Evolutionary conservation across 2,329 filamentous ascomycete genomes (phyloP), one percentile per base, ranked within the genome.

Genomic region (Sclerotinia nivalis): DNA sequence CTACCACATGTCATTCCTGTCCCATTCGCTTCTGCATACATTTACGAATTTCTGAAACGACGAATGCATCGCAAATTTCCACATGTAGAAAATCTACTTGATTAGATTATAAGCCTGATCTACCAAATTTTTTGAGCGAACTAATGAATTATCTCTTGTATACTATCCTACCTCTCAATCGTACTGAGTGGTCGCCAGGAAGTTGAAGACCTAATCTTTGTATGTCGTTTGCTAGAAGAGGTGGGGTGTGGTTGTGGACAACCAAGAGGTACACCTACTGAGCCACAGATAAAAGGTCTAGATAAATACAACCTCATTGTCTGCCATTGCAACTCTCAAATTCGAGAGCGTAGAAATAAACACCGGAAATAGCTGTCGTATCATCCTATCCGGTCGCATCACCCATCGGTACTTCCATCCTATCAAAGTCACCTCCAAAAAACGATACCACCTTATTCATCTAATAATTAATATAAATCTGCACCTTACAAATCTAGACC

Each of bases 281-380:
- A 49, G 59, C 59, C 43, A 62, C 18, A 49, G 59, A 49, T 49
- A 7, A 62, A 49, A n/a, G 59, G 59, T 49, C 59, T 61, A 47
- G 25, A 61, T 34, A 49, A 49, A 34, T 49, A 45, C 25, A 49
- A 49, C 25, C 12, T 61, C 25, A 25, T 61, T 25, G 47, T 61
- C 59, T 62, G 15, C 40, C 40, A 9, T 47, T 20, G 22, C 34
- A 37, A 15, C 22, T 40, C 49, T 12, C 49, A 25, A 43, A 25
- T 20, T 40, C 55, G 55, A 40, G 22, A 25, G n/a, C 7, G 25
- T 25, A 25, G 22, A 28, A 59, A 40, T 3, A n/a, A 10, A 25
- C 13, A 43, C 3, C 37, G 25, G 56, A n/a, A 59, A 59, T 59
- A 40, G 15, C 34, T 59, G n/a, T 20, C 43, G 34, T 49, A 28